Percentiles rank a stretch among this genome's conserved stretches.
These are phyloP conservation scores for Pythium sp. DNA, from an alignment of 352 stramenopile genomes.

Conservation along the genomic window DNA sequence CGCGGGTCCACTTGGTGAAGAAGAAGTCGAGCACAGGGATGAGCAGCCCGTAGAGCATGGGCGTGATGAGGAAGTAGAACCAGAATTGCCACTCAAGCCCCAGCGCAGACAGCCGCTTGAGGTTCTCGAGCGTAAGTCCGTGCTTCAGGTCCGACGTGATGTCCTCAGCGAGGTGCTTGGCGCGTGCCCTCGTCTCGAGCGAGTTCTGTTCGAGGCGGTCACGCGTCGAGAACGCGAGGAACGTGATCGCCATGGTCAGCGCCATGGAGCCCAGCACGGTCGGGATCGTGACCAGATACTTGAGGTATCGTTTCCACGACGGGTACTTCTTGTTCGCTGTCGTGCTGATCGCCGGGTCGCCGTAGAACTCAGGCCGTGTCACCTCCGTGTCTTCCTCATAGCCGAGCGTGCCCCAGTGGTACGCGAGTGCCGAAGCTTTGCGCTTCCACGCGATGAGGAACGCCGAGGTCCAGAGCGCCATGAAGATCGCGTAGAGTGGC, in stretches of 20 bases:
- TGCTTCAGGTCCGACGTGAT: constrained; percentile 37
- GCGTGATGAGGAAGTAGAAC: constrained; percentile 84
- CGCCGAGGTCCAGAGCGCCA: constrained; percentile 86
- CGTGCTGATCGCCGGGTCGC: constrained; percentile 37
- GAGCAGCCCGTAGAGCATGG: constrained; percentile 81
- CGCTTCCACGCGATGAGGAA: constrained; percentile 89
- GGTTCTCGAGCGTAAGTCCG: constrained; percentile 60
- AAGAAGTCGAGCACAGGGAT: constrained; percentile 74
- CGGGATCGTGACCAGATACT: constrained; percentile 72
- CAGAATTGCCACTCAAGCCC: constrained; percentile 79
- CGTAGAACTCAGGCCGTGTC: constrained; percentile 81
- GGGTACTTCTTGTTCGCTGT: constrained; percentile 48
- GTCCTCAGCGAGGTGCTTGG: constrained; percentile 41
- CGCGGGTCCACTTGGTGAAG: constrained; percentile 86
- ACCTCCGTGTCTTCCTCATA: constrained; percentile 88
- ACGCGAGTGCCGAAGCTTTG: constrained; percentile 71
- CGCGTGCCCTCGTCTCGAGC: constrained; percentile 40
- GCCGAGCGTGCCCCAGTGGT: constrained; percentile 87
- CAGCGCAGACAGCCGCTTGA: constrained; percentile 47
- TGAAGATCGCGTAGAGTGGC: constrained; percentile 83
- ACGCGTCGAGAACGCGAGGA: constrained; percentile 69
- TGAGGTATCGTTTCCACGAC: constrained; percentile 68
- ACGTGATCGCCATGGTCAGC: constrained; percentile 53
- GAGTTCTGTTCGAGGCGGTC: constrained; percentile 69
- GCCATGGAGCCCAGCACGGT: constrained; percentile 58